A percentile compares a stretch with the other conserved stretches of the same genome.
Evolutionary conservation across 306 rosid genomes (phyloP).

Genomic region (Luffa aegyptiaca): DNA sequence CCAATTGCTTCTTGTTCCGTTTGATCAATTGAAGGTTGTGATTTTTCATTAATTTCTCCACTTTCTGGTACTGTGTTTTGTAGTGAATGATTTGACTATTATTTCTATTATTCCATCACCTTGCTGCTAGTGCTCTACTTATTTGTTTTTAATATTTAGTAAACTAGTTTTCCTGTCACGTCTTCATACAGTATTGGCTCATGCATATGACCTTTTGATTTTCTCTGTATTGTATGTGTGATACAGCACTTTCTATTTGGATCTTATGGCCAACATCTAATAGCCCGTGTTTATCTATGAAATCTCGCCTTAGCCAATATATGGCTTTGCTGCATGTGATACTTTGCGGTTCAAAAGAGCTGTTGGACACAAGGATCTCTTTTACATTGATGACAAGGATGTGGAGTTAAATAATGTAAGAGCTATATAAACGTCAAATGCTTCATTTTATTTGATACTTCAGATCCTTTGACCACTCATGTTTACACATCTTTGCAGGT

Average conservation of each 20-base stretch:
- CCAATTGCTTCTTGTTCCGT: background rate
- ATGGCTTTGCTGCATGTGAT: constrained; percentile 71
- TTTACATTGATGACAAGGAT: constrained; percentile 85
- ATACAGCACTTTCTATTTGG: background rate
- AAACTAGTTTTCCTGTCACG: background rate
- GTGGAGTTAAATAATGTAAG: constrained; percentile 89
- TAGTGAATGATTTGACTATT: background rate
- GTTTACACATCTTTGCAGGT: constrained; percentile 35
- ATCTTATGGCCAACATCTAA: constrained; percentile 3
- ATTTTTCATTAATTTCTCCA: background rate
- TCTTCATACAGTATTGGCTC: background rate
- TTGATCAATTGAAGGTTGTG: background rate
- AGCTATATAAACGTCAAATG: constrained; percentile 11
- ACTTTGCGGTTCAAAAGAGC: constrained; percentile 70
- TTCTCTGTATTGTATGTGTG: background rate
- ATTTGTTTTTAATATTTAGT: background rate
- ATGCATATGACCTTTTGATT: background rate
- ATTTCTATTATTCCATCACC: background rate
- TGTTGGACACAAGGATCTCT: constrained; percentile 76
- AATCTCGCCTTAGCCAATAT: constrained; percentile 54
- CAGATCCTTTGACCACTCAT: background rate
- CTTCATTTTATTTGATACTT: constrained; percentile 9
- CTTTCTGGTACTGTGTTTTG: background rate
- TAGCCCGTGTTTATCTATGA: constrained; percentile 15
- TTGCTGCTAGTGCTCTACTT: background rate